Conservation (phyloP, 345 rosid species). For the Lepidium aucheri region DNA sequence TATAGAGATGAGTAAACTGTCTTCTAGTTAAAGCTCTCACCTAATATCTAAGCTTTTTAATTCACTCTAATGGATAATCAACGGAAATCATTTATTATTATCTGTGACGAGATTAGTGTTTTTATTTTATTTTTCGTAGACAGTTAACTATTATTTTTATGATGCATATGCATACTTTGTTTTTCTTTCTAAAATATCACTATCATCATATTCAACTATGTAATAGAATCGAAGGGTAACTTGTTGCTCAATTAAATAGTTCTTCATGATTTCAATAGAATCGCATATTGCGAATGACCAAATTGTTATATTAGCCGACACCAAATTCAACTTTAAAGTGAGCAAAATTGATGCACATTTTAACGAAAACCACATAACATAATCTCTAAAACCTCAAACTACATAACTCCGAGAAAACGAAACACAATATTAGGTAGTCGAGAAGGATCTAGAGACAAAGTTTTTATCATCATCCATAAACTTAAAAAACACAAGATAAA, state of each 20-base stretch:
- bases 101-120: no score
- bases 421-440: background rate
- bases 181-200: no score
- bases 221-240: background rate
- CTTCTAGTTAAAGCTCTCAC: background rate
- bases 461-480: background rate
- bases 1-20: background rate
- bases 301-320: no score
- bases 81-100: no score
- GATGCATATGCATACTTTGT: no score
- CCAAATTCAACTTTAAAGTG: no score
- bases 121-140: no score
- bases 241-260: no score
- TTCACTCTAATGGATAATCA: background rate
- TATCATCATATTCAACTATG: background rate
- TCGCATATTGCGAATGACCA: no score
- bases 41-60: background rate
- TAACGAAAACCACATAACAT: background rate
- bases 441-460: background rate
- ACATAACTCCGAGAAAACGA: background rate
- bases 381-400: no score
- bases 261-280: no score
- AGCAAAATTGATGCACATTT: background rate
- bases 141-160: no score
- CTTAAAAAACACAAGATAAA: background rate